Evolutionary conservation across 345 rosid species (phyloP).

Genomic region (Eucalyptus regnans): DNA sequence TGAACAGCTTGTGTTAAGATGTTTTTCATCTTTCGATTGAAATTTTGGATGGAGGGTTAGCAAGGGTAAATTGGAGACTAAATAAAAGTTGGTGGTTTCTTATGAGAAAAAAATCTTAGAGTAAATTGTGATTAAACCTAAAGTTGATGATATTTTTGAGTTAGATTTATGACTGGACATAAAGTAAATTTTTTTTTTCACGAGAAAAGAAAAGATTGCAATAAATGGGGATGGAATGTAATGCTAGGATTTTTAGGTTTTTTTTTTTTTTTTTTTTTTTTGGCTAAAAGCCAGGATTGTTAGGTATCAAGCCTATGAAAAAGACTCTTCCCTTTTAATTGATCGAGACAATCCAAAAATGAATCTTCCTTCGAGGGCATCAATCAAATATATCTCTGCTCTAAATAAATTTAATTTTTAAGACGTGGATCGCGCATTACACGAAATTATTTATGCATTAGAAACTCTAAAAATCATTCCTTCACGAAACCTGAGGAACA

Average conservation of each 20-base stretch:
- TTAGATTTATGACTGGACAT: too few species aligned
- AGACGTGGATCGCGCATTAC: neutral
- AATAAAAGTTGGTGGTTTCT: neutral
- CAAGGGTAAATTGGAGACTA: neutral
- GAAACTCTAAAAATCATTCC: neutral
- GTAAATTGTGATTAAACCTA: neutral
- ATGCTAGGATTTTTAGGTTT: too few species aligned
- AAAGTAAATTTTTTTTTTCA: too few species aligned
- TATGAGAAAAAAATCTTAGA: neutral
- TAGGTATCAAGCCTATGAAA: too few species aligned
- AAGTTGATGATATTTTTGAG: neutral
- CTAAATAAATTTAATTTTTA: neutral
- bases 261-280: too few species aligned
- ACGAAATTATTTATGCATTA: neutral
- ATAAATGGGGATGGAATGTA: neutral
- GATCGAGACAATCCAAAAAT: neutral
- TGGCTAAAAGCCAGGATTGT: too few species aligned
- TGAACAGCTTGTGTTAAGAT: neutral
- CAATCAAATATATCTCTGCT: neutral
- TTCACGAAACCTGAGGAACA: neutral
- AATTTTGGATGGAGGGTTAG: neutral
- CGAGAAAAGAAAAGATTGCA: too few species aligned
- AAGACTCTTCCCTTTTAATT: neutral
- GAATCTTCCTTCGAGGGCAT: neutral
- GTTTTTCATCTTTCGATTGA: neutral